A percentile compares a stretch with the other conserved stretches of the same genome.
phyloP scores from a whole-genome alignment of 257 asterid genomes.

The Plantago elongata region DNA sequence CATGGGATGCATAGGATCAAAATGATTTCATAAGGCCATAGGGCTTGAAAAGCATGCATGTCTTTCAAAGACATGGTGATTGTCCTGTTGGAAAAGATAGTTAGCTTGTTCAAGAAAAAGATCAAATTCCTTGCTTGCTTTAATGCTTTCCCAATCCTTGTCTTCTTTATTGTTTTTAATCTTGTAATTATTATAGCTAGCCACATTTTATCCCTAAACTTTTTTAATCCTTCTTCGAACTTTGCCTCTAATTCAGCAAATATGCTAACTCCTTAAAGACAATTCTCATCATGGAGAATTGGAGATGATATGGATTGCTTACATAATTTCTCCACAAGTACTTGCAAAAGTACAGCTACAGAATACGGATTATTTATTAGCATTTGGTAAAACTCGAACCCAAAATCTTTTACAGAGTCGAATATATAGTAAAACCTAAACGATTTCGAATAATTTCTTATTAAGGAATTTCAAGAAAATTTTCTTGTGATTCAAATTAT shows the following conservation, averaged over 20 bases:
- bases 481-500: background rate
- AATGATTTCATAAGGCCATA: constrained; percentile 33
- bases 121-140: constrained; percentile 11
- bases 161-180: constrained; percentile 15
- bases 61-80: constrained; percentile 72
- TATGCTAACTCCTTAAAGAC: constrained; percentile 10
- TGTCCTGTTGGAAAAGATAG: constrained; percentile 42
- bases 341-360: background rate
- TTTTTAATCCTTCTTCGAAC: constrained; percentile 20
- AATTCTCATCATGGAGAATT: background rate
- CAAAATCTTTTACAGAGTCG: background rate
- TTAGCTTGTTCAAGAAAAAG: constrained; percentile 21
- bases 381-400: background rate
- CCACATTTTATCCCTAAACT: constrained; percentile 25
- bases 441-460: no score
- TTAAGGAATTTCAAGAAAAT: no score
- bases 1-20: constrained; percentile 48
- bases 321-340: background rate
- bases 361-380: background rate
- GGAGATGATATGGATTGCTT: background rate
- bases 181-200: constrained; percentile 25
- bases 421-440: no score
- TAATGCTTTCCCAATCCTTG: constrained; percentile 10
- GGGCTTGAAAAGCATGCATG: constrained; percentile 39
- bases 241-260: constrained; percentile 22